Base-by-base conservation (phyloP, 2,329 filamentous ascomycete genomes). In the Aspergillus transmontanensis region DNA sequence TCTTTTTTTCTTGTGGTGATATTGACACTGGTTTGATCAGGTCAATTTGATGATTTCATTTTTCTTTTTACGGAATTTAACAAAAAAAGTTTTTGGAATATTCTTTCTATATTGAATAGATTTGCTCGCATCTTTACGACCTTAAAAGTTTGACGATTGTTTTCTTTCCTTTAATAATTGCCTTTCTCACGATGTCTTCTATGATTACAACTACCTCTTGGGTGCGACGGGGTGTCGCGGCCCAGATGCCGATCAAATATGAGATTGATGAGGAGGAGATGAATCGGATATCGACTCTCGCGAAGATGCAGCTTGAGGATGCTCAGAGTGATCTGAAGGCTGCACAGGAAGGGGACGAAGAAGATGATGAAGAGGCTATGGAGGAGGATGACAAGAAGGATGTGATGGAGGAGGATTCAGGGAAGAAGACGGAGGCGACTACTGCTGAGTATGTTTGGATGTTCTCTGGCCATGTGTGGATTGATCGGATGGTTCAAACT, bases 231-330 rank as follows among this genome's bases (percentile, higher is more conserved):
- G 90, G 90, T 58, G 91, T 90, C 72, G 89, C 90, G 60, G 90
- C 91, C 54, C 89, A 89, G 56, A 92, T 93, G 70, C 90, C 90
- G 19, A 84, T 85, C 46, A 91, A 91, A 77, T 92, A 92, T 75
- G 86, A 89, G 63, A 87, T 93, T 62, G 87, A 93, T 77, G 90
- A 93, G 75, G 84, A 85, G 66, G 90, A 93, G 77, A 91, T 91
- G 72, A 85, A 88, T 73, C 87, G 91, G 72, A 93, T 93, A 81
- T 89, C 90, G 19, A 85, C 86, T 73, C 83, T 93, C 67, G 90
- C 90, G 34, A 89, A 90, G 77, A 82, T 92, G 65, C 90, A 96
- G 80, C 86, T 97, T 36, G 92, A 97, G 74, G 95, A 98, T 79
- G 95, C 95, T 30, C 90, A 94, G 73, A 91, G 94, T 32, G 94